Base-by-base conservation (phyloP, 257 asterid genomes). In the Solanum ossicruentum region DNA sequence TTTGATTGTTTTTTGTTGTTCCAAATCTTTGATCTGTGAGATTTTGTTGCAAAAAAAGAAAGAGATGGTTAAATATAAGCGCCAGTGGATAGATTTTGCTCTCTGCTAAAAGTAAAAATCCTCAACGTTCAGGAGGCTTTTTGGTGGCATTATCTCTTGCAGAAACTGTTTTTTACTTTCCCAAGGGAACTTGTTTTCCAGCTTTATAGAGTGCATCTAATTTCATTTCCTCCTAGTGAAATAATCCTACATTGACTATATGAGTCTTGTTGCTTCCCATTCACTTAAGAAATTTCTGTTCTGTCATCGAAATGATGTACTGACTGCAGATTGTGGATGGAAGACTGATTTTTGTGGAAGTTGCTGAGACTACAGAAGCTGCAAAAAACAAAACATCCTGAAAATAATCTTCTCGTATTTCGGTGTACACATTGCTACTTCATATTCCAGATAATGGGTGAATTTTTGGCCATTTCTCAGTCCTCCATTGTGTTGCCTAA, bases 291-390 rank as follows among this genome's bases (percentile, higher is more conserved):
- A 65, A 85, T 81, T 81, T 32, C 51, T 65, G n/a, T 13, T 81
- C 36, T 81, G 63, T 20, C 86, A 82, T 71, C 86, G 90, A 67
- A 83, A 83, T 83, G 81, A 63, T 66, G 36, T 67, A 65, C 55
- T 2, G 12, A 21, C 26, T 83, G 52, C 85, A 93, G 97, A 89
- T 93, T 67, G 92, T 92, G 72, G 83, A 88, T 77, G 92, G 75
- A 84, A 91, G 92, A 86, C 86, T 93, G 90, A 88, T 94, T 65
- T 93, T 94, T 66, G 94, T 91, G 39, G 96, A 92, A 82, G 84
- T 91, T 67, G 93, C 90, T 17, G 82, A 92, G 86, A 87, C 87
- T 77, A 57, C 89, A 80, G 84, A 78, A 81, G 81, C 90, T 16
- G 85, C 57, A 51, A 51, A 86, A 55, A 12, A 72, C 66, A 23